Conservation (phyloP, 2,329 filamentous ascomycete genomes). For the Cladosporium austrohemisphaericum region DNA sequence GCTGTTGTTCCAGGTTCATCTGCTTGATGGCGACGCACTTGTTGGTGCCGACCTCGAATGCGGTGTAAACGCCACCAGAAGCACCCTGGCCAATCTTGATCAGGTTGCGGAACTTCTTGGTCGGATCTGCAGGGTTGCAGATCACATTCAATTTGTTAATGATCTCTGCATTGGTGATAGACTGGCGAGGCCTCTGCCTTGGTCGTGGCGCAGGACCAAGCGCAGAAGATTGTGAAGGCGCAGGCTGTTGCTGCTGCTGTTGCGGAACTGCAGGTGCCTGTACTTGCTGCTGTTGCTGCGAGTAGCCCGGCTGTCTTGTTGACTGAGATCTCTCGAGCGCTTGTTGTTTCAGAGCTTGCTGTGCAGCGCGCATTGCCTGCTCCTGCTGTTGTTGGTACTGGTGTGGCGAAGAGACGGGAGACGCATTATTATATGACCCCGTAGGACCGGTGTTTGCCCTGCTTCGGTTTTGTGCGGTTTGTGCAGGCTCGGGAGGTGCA, state of each 20-base stretch:
- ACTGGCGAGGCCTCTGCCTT: conserved; percentile 74
- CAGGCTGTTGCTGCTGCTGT: conserved; percentile 20
- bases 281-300: conserved; percentile 42
- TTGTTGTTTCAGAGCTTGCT: conserved; percentile 65
- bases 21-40: conserved; percentile 96
- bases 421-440: conserved; percentile 45
- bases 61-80: conserved; percentile 91
- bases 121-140: conserved; percentile 84
- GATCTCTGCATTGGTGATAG: conserved; percentile 67
- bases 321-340: conserved; percentile 62
- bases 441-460: conserved; percentile 44
- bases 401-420: conserved; percentile 41
- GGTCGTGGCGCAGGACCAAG: conserved; percentile 62
- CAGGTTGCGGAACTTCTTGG: conserved; percentile 78
- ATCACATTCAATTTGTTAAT: conserved; percentile 80
- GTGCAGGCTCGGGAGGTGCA: neutral
- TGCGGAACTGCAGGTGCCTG: conserved; percentile 32
- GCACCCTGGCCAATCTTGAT: conserved; percentile 97
- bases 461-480: conserved; percentile 37
- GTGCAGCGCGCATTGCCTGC: conserved; percentile 73
- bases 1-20: conserved; percentile 98
- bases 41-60: conserved; percentile 78
- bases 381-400: conserved; percentile 72
- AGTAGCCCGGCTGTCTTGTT: conserved; percentile 55
- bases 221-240: conserved; percentile 44